Percentiles rank a stretch among this genome's conserved stretches.
phyloP scores from a whole-genome alignment of 148 eudicot species.

The Vaccinium vitisidaea region DNA sequence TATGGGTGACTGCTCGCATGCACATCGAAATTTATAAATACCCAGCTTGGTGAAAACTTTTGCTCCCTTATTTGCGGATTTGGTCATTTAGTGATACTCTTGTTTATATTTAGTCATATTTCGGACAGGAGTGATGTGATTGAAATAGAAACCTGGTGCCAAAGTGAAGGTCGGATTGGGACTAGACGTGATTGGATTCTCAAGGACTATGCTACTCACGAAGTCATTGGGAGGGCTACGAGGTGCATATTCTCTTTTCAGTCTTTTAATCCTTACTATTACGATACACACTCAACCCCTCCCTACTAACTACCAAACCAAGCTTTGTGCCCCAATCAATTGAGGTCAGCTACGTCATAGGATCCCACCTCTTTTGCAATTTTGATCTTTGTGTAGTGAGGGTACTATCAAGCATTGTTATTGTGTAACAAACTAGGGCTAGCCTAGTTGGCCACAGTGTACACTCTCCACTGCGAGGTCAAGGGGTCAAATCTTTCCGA shows the following conservation, averaged over 20 bases:
- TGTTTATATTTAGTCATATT: slow-evolving; percentile 13
- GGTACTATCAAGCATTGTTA: neutral
- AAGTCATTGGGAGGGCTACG: slow-evolving; percentile 91
- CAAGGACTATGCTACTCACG: slow-evolving; percentile 71
- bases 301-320: neutral
- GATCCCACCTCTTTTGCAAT: neutral
- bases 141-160: slow-evolving; percentile 98
- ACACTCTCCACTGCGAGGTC: too few relatives aligned
- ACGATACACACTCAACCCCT: neutral
- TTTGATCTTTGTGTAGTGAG: neutral
- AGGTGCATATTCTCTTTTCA: slow-evolving; percentile 38
- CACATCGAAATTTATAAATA: slow-evolving; percentile 91
- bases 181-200: slow-evolving; percentile 91
- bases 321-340: neutral
- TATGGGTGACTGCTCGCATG: slow-evolving; percentile 98
- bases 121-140: slow-evolving; percentile 80
- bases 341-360: neutral
- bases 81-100: neutral
- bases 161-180: slow-evolving; percentile 83
- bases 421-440: neutral
- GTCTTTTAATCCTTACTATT: neutral
- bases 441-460: too few relatives aligned
- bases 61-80: neutral
- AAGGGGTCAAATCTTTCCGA: too few relatives aligned
- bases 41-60: slow-evolving; percentile 64